Conservation (phyloP, 306 rosid genomes). For the Cucumis cinereus region DNA sequence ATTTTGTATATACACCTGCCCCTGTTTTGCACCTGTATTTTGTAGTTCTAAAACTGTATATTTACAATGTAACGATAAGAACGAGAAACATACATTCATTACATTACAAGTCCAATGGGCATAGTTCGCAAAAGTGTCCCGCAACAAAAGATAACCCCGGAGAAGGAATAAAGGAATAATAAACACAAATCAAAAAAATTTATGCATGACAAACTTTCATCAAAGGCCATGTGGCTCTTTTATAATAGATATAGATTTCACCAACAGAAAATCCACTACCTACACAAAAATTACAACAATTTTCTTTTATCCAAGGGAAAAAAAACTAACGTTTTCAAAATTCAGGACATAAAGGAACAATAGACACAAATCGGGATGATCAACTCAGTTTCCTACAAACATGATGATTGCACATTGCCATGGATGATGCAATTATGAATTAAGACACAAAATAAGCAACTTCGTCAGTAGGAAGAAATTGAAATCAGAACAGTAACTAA, state of each 20-base stretch:
- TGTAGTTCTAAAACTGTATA: too few species aligned
- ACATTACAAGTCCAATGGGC: too few species aligned
- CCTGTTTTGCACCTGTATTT: too few species aligned
- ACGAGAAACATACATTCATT: too few species aligned
- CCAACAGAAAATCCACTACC: neutral
- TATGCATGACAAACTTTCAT: neutral
- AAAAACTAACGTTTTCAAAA: neutral
- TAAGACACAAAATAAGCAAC: neutral
- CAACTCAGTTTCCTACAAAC: neutral
- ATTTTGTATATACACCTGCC: too few species aligned
- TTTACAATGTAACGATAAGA: too few species aligned
- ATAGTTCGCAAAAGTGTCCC: too few species aligned
- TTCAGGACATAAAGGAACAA: too few species aligned
- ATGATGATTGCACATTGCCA: conserved; percentile 76
- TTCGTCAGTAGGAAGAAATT: neutral
- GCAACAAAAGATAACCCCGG: too few species aligned
- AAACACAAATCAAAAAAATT: neutral
- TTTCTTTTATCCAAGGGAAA: neutral
- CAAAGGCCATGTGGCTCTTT: neutral
- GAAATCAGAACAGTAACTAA: neutral
- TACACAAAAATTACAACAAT: neutral
- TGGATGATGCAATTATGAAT: conserved; percentile 34
- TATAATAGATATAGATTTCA: neutral
- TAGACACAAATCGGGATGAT: too few species aligned
- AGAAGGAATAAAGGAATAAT: too few species aligned